Conservation (phyloP, 495 filamentous ascomycete species). For the Podospora tetraspora region DNA sequence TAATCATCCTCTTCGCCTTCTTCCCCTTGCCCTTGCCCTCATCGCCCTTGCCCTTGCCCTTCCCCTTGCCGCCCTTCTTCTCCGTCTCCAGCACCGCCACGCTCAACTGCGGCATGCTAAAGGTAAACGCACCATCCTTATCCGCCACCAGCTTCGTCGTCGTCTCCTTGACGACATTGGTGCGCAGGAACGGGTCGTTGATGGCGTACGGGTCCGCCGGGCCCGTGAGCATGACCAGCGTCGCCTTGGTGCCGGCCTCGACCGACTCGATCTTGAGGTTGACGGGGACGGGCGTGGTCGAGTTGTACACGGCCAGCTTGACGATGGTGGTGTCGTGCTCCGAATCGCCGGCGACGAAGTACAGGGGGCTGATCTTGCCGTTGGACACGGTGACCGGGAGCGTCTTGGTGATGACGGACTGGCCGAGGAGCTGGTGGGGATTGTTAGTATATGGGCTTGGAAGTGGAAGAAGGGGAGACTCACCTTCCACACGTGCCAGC, state of each 20-base stretch:
- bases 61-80: neutral
- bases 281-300: constrained; percentile 42
- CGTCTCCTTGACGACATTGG: constrained; percentile 38
- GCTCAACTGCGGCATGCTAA: constrained; percentile 47
- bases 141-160: constrained; percentile 41
- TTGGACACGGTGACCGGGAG: constrained; percentile 43
- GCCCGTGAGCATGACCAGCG: constrained; percentile 56
- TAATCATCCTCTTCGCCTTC: neutral
- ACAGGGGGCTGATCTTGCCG: constrained; percentile 49
- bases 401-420: constrained; percentile 50
- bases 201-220: constrained; percentile 38
- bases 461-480: neutral
- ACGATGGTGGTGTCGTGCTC: constrained; percentile 40
- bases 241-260: constrained; percentile 38
- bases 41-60: neutral
- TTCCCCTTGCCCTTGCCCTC: neutral
- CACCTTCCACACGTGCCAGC: constrained; percentile 40
- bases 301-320: constrained; percentile 67
- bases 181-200: constrained; percentile 33
- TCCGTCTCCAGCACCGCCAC: constrained; percentile 46
- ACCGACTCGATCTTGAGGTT: constrained; percentile 52
- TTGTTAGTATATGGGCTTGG: too few relatives aligned
- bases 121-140: constrained; percentile 42
- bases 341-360: constrained; percentile 50
- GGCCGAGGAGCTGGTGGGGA: constrained; percentile 41